Conservation (phyloP, 305 asterid genomes). For the Fraxinus dipetala region DNA sequence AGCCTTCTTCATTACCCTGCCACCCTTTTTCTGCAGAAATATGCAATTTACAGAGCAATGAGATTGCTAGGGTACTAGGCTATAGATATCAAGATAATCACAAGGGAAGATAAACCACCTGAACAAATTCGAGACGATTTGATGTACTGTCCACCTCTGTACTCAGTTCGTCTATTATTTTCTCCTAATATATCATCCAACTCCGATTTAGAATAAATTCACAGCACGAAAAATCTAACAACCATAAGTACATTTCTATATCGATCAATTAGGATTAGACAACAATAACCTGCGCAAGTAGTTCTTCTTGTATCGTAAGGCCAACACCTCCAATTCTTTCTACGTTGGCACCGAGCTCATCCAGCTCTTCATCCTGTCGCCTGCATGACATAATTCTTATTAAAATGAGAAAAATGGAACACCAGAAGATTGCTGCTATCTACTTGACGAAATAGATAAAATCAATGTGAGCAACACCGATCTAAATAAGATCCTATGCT, state of each 20-base stretch:
- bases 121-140: conserved; percentile 93
- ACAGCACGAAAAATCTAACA: not conserved
- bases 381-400: conserved; percentile 33
- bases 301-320: conserved; percentile 92
- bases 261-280: not conserved
- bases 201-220: not conserved
- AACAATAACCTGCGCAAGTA: conserved; percentile 65
- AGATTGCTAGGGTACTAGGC: not conserved
- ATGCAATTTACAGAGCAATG: not conserved
- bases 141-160: conserved; percentile 90
- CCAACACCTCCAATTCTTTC: conserved; percentile 91
- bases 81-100: not conserved
- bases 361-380: conserved; percentile 92
- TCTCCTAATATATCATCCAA: conserved; percentile 52
- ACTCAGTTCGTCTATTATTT: conserved; percentile 70
- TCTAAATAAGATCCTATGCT: not conserved
- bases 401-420: not conserved
- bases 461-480: not conserved
- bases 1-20: conserved; percentile 87
- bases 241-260: not conserved
- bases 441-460: not conserved
- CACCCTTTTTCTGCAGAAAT: conserved; percentile 77
- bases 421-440: not conserved
- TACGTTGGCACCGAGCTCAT: conserved; percentile 80
- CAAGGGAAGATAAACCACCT: conserved; percentile 40